These are phyloP conservation scores for Ascosphaera aggregata DNA, from an alignment of 2,329 filamentous ascomycete species.

Conservation along the genomic window DNA sequence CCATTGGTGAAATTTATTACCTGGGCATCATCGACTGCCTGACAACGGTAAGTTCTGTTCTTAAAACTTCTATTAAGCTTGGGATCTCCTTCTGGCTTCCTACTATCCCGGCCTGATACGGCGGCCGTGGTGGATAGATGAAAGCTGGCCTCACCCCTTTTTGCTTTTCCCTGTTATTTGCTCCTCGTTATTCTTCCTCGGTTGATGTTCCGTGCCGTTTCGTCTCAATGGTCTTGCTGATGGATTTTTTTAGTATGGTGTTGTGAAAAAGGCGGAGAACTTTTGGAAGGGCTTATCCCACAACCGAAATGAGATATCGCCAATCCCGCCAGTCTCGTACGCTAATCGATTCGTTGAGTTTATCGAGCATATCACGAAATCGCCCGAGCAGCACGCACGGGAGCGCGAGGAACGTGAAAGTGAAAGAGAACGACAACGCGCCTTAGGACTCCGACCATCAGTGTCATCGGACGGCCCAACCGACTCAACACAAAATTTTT, in stretches of 20 bases:
- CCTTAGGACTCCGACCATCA: conserved; percentile 11
- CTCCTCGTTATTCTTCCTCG: too few relatives aligned
- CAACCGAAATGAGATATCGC: conserved; percentile 72
- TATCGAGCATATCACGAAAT: conserved; percentile 76
- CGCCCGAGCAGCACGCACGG: conserved; percentile 55
- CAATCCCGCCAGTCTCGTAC: conserved; percentile 72
- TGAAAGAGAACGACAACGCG: conserved; percentile 10
- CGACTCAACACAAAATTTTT: conserved; percentile 30
- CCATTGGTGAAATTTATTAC: conserved; percentile 89
- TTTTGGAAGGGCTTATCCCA: conserved; percentile 86
- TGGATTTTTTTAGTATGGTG: conserved; percentile 43
- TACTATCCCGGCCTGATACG: too few relatives aligned
- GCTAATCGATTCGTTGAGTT: conserved; percentile 89
- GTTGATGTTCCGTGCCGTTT: too few relatives aligned
- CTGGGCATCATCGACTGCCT: conserved; percentile 95
- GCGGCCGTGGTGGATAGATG: conserved; percentile 2
- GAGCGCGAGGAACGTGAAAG: conserved; percentile 11
- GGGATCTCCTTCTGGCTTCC: too few relatives aligned
- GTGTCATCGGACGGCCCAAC: conserved; percentile 9
- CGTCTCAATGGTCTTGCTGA: too few relatives aligned
- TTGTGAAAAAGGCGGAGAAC: conserved; percentile 85
- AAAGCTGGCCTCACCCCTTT: too few relatives aligned
- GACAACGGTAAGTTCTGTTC: conserved; percentile 51
- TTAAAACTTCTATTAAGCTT: too few relatives aligned
- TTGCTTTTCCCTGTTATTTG: too few relatives aligned